Evolutionary conservation across 192 early-diverging fungal species (phyloP).

Genomic region (Podila verticillata): DNA sequence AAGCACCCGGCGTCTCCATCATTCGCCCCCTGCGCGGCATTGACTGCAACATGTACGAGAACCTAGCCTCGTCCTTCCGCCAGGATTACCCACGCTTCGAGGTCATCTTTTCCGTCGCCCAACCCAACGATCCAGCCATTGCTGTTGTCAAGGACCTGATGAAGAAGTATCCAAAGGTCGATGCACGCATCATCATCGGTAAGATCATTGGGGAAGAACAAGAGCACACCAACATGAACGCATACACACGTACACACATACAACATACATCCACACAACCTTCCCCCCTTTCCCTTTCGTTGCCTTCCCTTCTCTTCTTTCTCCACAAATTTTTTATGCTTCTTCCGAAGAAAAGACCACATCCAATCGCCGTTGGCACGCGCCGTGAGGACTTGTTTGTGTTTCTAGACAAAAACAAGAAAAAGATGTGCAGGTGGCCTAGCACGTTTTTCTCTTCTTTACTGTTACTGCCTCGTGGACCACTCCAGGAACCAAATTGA

Average conservation of each 20-base stretch:
- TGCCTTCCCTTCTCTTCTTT: background rate
- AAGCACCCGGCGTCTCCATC: conserved; percentile 86
- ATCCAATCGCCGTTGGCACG: conserved; percentile 1
- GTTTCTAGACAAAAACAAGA: too few relatives aligned
- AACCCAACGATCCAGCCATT: conserved; percentile 83
- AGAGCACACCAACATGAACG: too few relatives aligned
- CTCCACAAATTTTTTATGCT: background rate
- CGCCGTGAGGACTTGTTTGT: background rate
- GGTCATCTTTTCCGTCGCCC: conserved; percentile 90
- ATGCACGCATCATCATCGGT: conserved; percentile 84
- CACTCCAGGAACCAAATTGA: too few relatives aligned
- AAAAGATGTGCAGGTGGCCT: too few relatives aligned
- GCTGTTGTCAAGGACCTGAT: conserved; percentile 77
- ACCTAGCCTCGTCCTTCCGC: conserved; percentile 86
- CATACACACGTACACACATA: too few relatives aligned
- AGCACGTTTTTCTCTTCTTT: too few relatives aligned
- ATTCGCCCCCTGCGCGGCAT: conserved; percentile 94
- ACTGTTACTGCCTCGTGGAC: too few relatives aligned
- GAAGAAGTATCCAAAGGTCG: conserved; percentile 75
- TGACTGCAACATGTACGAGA: conserved; percentile 83
- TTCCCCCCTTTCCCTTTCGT: background rate
- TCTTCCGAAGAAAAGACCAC: background rate
- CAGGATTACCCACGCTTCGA: conserved; percentile 91
- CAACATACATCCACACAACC: too few relatives aligned
- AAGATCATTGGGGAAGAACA: background rate